Percentiles rank a stretch among this genome's conserved stretches.
Evolutionary conservation across 2,329 filamentous ascomycete species (phyloP).

Genomic region (Hymenoscyphus linearis): DNA sequence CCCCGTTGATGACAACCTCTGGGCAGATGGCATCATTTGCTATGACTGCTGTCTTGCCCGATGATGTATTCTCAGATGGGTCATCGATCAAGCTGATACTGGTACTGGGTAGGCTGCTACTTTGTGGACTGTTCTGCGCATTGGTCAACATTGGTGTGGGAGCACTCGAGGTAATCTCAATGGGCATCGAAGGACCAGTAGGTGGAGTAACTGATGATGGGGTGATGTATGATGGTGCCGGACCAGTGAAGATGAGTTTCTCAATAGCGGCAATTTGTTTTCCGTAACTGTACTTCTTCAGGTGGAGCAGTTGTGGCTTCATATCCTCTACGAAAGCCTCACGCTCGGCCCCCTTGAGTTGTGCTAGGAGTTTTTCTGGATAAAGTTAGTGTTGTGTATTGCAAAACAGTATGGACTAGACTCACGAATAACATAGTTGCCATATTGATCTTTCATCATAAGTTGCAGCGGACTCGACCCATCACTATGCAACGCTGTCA

Average conservation of each 20-base stretch:
- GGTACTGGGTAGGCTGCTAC: slow-evolving; percentile 59
- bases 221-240: slow-evolving; percentile 15
- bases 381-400: slow-evolving; percentile 8
- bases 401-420: slow-evolving; percentile 25
- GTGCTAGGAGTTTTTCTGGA: slow-evolving; percentile 73
- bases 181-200: slow-evolving; percentile 32
- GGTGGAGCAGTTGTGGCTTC: slow-evolving; percentile 52
- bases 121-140: slow-evolving; percentile 65
- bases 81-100: slow-evolving; percentile 45
- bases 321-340: slow-evolving; percentile 58
- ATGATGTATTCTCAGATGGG: slow-evolving; percentile 20
- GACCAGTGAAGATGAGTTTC: slow-evolving; percentile 41
- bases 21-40: slow-evolving; percentile 20
- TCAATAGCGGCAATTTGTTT: slow-evolving; percentile 64
- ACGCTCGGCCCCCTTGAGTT: slow-evolving; percentile 55
- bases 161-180: slow-evolving; percentile 46
- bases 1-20: slow-evolving; percentile 27
- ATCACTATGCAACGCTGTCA: slow-evolving; percentile 55
- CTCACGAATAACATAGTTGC: slow-evolving; percentile 96
- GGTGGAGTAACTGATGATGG: slow-evolving; percentile 22
- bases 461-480: slow-evolving; percentile 66
- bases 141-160: slow-evolving; percentile 64
- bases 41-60: slow-evolving; percentile 18
- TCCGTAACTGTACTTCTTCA: slow-evolving; percentile 60
- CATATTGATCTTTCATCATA: slow-evolving; percentile 86